Evolutionary conservation across 2,329 filamentous ascomycete genomes (phyloP).

Genomic region (Cladosporium sp.): DNA sequence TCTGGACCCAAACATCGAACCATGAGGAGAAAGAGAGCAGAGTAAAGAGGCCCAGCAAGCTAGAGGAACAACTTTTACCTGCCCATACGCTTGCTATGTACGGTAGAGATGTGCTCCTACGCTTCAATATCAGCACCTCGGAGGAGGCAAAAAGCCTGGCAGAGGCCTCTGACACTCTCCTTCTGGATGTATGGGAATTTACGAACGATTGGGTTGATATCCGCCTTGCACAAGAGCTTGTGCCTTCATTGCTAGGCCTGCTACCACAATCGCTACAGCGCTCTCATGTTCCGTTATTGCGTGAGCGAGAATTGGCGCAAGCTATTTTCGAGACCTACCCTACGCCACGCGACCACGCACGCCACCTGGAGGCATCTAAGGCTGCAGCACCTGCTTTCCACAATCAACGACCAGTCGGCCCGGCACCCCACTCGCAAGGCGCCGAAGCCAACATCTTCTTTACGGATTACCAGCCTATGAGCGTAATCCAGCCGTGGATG

Average conservation of each 20-base stretch:
- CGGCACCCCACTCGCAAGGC: constrained; percentile 28
- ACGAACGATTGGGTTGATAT: constrained; percentile 83
- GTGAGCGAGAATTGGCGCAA: constrained; percentile 68
- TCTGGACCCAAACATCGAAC: constrained; percentile 18
- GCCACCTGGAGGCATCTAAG: constrained; percentile 18
- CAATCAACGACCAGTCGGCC: constrained; percentile 38
- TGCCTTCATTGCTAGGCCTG: constrained; percentile 75
- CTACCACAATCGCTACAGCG: constrained; percentile 73
- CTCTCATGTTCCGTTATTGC: constrained; percentile 74
- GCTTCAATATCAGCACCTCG: constrained; percentile 74
- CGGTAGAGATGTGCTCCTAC: constrained; percentile 79
- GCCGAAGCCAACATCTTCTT: constrained; percentile 76
- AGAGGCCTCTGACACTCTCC: constrained; percentile 72
- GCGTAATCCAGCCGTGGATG: constrained; percentile 90
- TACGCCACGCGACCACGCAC: constrained; percentile 35
- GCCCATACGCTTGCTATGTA: constrained; percentile 53
- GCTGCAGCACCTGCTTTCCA: constrained; percentile 23
- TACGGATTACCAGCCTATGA: constrained; percentile 83
- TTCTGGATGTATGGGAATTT: constrained; percentile 90
- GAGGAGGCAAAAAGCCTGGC: constrained; percentile 71
- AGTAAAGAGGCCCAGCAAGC: not conserved
- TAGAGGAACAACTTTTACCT: constrained; percentile 18
- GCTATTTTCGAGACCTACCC: constrained; percentile 78
- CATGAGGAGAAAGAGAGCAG: not conserved
- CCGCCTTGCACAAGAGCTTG: constrained; percentile 71